Conservation (phyloP, 2,329 filamentous ascomycete genomes). For the Knufia petricola region DNA sequence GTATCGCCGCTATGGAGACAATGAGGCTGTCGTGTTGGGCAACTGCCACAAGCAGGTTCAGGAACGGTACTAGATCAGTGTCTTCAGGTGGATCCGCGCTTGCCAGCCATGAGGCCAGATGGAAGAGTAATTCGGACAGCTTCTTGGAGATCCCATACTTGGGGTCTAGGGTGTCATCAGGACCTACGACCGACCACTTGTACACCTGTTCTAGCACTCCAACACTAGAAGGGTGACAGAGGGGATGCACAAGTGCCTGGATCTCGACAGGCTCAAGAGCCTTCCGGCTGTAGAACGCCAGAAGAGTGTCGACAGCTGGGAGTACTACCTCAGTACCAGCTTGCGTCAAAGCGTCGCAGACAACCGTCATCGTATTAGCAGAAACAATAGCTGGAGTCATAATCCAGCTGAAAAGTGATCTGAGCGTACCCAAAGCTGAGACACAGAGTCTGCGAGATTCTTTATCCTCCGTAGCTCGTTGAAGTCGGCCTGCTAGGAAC, state of each 20-base stretch:
- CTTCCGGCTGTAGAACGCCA: conserved; percentile 66
- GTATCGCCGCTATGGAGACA: conserved; percentile 84
- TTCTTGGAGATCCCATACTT: conserved; percentile 92
- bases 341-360: conserved; percentile 62
- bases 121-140: conserved; percentile 83
- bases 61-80: conserved; percentile 62
- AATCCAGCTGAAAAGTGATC: conserved; percentile 76
- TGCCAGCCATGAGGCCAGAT: conserved; percentile 74
- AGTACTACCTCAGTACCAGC: conserved; percentile 64
- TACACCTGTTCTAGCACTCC: conserved; percentile 64
- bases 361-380: conserved; percentile 58
- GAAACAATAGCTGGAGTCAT: conserved; percentile 71
- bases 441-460: conserved; percentile 57
- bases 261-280: conserved; percentile 72
- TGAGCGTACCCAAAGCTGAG: conserved; percentile 66
- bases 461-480: conserved; percentile 52
- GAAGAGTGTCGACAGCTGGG: conserved; percentile 72
- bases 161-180: conserved; percentile 77
- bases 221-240: conserved; percentile 65
- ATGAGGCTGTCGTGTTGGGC: conserved; percentile 79
- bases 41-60: conserved; percentile 69
- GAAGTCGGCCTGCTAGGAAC: conserved; percentile 64
- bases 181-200: conserved; percentile 68
- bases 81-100: conserved; percentile 59
- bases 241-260: conserved; percentile 63